Conservation (phyloP, 305 asterid genomes). For the Fraxinus angustifolia region DNA sequence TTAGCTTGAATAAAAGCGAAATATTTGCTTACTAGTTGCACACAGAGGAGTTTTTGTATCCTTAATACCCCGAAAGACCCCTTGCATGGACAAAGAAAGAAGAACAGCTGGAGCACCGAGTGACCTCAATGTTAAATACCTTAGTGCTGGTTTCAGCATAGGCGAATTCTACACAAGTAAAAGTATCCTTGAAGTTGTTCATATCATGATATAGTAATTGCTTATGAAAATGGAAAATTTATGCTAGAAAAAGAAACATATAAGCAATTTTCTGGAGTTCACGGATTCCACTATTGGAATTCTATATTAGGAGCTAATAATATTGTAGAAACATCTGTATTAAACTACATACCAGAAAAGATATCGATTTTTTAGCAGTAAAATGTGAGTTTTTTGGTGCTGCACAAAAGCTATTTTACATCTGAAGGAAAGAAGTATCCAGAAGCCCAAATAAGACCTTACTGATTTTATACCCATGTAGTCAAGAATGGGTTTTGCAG, state of each 20-base stretch:
- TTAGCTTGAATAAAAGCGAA: not conserved
- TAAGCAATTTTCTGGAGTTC: not conserved
- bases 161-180: conserved; percentile 36
- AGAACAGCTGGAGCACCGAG: conserved; percentile 67
- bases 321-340: not conserved
- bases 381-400: not conserved
- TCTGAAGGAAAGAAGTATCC: not conserved
- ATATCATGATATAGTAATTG: not conserved
- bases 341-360: not conserved
- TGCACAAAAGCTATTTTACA: not conserved
- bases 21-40: conserved; percentile 40
- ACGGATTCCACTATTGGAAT: not conserved
- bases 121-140: conserved; percentile 51
- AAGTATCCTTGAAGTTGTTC: not conserved
- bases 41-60: conserved; percentile 58
- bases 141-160: conserved; percentile 48
- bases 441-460: conserved; percentile 25
- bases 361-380: too few species aligned
- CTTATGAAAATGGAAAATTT: not conserved
- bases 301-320: not conserved
- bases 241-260: not conserved
- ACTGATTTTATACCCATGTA: conserved; percentile 45
- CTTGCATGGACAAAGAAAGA: conserved; percentile 62
- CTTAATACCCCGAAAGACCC: conserved; percentile 55
- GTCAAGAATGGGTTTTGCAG: conserved; percentile 36